Base-by-base conservation (phyloP, 169 alveolate species). In the Hepatocystis sp. region DNA sequence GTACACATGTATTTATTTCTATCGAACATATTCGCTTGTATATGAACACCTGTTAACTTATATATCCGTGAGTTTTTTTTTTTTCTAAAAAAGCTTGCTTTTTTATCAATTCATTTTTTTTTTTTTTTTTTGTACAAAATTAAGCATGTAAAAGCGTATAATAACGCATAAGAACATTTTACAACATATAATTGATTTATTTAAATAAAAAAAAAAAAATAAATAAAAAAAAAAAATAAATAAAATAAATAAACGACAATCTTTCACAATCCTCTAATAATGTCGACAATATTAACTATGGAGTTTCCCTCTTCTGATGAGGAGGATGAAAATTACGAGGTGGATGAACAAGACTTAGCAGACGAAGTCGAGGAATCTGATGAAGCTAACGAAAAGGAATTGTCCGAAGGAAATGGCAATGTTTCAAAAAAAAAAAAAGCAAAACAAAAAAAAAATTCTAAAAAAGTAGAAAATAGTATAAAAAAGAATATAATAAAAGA, bases 221-320 rank as follows among this genome's bases (percentile, higher is more conserved):
- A 32, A 19, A 17, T 0, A 1, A 52, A 17, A 52, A 17, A 52
- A 5, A 19, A 32, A 36, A 36, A 36, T 8, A 36, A 4, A 4
- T 36, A 36, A 36, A 4, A 36, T 4, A 36, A 36, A 8, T 2
- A 2, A 21, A 10, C 19, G 42, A 23, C 15, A 2, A 30, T 13
- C 13, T 28, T 4, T 15, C 53, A 53, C 8, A 15, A 25, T 8
- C 1, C 13, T 27, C 28, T 2, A 46, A 17, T 8, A 4, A 68
- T 68, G 86, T 61, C 86, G 8, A 68, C 67, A n/a, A 68, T 68
- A n/a, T 34, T 68, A n/a, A 42, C 55, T 3, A 68, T 68, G 86
- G 67, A 68, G 28, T 68, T 68, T 10, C 68, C 68, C 4, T 67
- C 85, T 2, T 67, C 85, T 0, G 86, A 68, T 32, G 86, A 68